These are phyloP conservation scores for Melampsora larici-populina DNA, from an alignment of 1,284 basidiomycete genomes.

Conservation along the genomic window DNA sequence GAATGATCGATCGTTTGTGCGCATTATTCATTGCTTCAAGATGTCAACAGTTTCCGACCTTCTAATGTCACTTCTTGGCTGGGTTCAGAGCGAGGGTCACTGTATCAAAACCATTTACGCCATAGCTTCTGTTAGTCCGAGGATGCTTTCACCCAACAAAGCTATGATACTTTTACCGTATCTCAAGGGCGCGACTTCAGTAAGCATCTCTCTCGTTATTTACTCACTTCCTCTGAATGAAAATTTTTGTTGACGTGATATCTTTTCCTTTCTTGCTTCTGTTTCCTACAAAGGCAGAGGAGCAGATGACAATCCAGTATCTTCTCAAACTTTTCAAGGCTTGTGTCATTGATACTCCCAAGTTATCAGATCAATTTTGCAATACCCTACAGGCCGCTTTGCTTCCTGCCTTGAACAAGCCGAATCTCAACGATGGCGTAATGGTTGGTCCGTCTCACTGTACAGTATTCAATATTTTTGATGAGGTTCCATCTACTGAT, in stretches of 20 bases:
- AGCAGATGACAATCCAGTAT: constrained; percentile 74
- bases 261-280: not conserved
- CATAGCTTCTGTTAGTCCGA: constrained; percentile 73
- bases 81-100: constrained; percentile 66
- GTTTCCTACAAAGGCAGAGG: constrained; percentile 65
- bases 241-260: not conserved
- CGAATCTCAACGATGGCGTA: constrained; percentile 61
- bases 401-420: constrained; percentile 82
- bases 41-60: not conserved
- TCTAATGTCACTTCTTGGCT: not conserved
- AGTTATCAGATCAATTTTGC: constrained; percentile 72
- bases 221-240: not conserved
- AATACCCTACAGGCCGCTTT: constrained; percentile 74
- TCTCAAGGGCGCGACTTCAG: constrained; percentile 72
- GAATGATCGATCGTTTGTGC: constrained; percentile 47
- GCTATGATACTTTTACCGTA: constrained; percentile 80
- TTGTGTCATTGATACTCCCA: constrained; percentile 80
- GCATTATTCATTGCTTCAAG: constrained; percentile 3
- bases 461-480: not conserved
- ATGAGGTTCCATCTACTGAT: not conserved
- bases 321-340: constrained; percentile 80
- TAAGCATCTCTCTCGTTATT: constrained; percentile 54
- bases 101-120: constrained; percentile 79
- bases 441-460: constrained; percentile 39
- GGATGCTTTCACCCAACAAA: constrained; percentile 72